Evolutionary conservation across 768 basidiomycete species (phyloP).

Genomic region (Gymnopilus junonius): DNA sequence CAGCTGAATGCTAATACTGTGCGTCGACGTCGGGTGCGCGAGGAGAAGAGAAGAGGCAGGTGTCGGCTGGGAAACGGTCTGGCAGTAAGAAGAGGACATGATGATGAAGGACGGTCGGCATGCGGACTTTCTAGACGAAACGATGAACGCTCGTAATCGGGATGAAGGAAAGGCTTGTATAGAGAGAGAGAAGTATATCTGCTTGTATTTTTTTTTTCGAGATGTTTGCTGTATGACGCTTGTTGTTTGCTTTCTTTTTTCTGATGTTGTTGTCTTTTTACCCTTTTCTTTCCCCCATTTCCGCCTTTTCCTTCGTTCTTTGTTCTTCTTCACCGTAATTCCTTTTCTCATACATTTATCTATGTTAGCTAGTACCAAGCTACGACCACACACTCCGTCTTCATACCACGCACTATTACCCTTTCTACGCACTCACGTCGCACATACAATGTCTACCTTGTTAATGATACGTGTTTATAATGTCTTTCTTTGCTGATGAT

Average conservation of each 20-base stretch:
- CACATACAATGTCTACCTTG: not conserved
- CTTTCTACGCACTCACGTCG: not conserved
- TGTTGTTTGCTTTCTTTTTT: not conserved
- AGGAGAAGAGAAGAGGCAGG: constrained; percentile 4
- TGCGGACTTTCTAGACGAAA: not conserved
- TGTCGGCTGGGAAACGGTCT: not conserved
- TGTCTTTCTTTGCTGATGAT: not conserved
- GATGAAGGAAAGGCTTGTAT: not conserved
- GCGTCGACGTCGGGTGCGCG: not conserved
- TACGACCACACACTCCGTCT: not conserved
- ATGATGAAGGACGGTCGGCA: not conserved
- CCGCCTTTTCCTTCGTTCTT: not conserved
- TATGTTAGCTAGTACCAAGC: not conserved
- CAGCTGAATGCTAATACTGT: constrained; percentile 18
- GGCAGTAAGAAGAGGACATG: constrained; percentile 11
- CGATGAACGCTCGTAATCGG: not conserved
- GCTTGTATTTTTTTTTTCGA: not conserved
- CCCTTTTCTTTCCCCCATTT: not conserved
- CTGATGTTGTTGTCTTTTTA: not conserved
- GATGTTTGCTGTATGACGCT: not conserved
- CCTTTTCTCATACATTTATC: not conserved
- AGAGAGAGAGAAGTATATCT: not conserved
- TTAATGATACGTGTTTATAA: not conserved
- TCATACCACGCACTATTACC: constrained; percentile 3
- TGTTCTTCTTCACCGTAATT: too few relatives aligned